Evolutionary conservation across 371 early-diverging fungal species (phyloP).

Genomic region (Lichtheimia corymbifera): DNA sequence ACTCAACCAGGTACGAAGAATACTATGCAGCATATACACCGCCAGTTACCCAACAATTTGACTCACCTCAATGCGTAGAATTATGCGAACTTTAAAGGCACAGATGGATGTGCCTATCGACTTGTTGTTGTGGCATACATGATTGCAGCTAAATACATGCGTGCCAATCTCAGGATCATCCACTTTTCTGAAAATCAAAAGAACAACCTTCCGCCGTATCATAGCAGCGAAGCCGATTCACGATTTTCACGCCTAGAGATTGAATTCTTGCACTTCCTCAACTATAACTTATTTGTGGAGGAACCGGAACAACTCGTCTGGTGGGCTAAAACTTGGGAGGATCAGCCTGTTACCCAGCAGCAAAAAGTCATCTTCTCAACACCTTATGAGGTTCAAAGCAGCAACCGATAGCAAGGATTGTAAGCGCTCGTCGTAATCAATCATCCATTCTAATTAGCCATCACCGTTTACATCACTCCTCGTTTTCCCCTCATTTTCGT

Average conservation of each 20-base stretch:
- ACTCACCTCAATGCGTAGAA: not conserved
- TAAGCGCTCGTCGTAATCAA: too few species aligned
- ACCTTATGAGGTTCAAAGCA: too few species aligned
- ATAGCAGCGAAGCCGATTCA: too few species aligned
- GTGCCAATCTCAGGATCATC: conserved; percentile 5
- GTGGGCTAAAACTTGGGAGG: conserved; percentile 9
- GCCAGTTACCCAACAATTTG: too few species aligned
- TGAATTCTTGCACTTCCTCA: conserved; percentile 14
- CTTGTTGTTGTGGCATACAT: conserved; percentile 12
- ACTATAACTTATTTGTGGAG: conserved; percentile 10
- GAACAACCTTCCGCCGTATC: too few species aligned
- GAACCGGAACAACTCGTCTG: conserved; percentile 9
- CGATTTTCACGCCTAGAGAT: conserved; percentile 10
- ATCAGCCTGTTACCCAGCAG: too few species aligned
- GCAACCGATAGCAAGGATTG: too few species aligned
- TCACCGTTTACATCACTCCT: not conserved
- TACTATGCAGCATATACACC: not conserved
- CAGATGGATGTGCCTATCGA: conserved; percentile 8
- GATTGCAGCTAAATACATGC: conserved; percentile 11
- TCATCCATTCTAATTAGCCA: too few species aligned
- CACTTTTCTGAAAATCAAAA: not conserved
- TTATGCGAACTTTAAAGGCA: conserved; percentile 4
- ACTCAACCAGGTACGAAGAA: conserved; percentile 1
- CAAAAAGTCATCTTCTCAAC: too few species aligned
- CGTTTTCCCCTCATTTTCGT: not conserved